Percentiles rank a stretch among this genome's conserved stretches.
Evolutionary conservation across 1,284 basidiomycete species (phyloP).

Genomic region (Heterobasidion occidentale): DNA sequence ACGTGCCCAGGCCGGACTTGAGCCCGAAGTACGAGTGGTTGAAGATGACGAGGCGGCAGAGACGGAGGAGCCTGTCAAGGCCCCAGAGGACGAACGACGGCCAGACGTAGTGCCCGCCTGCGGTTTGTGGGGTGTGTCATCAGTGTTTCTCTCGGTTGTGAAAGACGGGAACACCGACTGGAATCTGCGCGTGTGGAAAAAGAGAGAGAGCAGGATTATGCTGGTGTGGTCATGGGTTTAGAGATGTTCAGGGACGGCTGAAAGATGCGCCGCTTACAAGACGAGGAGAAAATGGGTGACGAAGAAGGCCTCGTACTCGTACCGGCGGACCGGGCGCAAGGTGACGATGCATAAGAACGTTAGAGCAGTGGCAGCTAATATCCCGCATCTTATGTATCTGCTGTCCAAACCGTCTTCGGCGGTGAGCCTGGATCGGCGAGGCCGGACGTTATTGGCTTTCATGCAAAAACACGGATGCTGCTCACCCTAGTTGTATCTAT

Average conservation of each 20-base stretch:
- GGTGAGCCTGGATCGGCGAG: neutral
- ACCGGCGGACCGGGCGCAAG: slow-evolving; percentile 14
- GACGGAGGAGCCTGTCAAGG: slow-evolving; percentile 49
- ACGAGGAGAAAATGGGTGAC: slow-evolving; percentile 17
- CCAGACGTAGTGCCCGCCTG: slow-evolving; percentile 34
- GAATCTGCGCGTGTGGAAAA: slow-evolving; percentile 24
- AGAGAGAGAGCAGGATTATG: slow-evolving; percentile 15
- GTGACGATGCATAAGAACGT: slow-evolving; percentile 15
- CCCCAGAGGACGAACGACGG: slow-evolving; percentile 56
- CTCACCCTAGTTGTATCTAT: too few relatives aligned
- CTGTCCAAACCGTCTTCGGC: neutral
- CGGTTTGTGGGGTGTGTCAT: neutral
- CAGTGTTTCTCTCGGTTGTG: too few relatives aligned
- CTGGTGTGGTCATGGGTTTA: slow-evolving; percentile 2
- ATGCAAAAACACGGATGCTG: too few relatives aligned
- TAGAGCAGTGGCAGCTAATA: slow-evolving; percentile 12
- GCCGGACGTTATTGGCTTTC: too few relatives aligned
- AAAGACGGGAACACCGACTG: too few relatives aligned
- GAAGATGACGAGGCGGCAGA: slow-evolving; percentile 39
- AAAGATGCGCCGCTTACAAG: slow-evolving; percentile 9
- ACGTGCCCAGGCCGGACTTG: slow-evolving; percentile 16
- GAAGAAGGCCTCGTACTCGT: slow-evolving; percentile 20
- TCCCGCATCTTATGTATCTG: slow-evolving; percentile 4
- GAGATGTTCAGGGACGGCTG: neutral
- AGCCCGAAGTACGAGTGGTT: slow-evolving; percentile 39